phyloP scores from a whole-genome alignment of 345 rosid genomes.

The Geranium rotundifolium region DNA sequence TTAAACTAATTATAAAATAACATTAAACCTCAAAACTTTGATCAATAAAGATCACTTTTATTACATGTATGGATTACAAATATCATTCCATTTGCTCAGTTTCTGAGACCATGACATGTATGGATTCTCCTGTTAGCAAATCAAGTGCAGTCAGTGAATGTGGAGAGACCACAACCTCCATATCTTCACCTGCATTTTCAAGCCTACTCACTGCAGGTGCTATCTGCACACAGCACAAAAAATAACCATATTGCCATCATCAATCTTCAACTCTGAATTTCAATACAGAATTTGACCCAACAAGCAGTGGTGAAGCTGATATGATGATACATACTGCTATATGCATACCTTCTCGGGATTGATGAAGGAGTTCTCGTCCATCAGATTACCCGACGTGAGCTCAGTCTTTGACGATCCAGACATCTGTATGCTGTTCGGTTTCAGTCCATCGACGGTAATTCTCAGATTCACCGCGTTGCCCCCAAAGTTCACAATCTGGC shows the following conservation, averaged over 20 bases:
- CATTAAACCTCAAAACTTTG: too few relatives aligned
- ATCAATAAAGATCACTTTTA: too few relatives aligned
- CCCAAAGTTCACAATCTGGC: constrained; percentile 81
- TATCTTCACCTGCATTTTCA: constrained; percentile 33
- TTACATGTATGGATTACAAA: too few relatives aligned
- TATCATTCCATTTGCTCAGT: too few relatives aligned
- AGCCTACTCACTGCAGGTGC: constrained; percentile 33
- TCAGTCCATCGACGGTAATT: constrained; percentile 46
- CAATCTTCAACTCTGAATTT: too few relatives aligned
- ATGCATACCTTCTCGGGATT: constrained; percentile 56
- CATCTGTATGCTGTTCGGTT: constrained; percentile 25
- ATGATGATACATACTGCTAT: too few relatives aligned
- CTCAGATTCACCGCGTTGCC: constrained; percentile 36
- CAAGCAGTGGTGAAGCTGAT: neutral
- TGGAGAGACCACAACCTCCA: constrained; percentile 45
- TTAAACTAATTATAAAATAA: too few relatives aligned
- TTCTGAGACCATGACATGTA: constrained; percentile 20
- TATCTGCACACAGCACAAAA: constrained; percentile 58
- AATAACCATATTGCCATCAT: neutral
- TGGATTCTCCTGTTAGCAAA: constrained; percentile 37
- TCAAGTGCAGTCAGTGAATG: constrained; percentile 66
- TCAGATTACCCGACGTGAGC: constrained; percentile 51
- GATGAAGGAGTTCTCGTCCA: constrained; percentile 80
- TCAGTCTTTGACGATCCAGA: constrained; percentile 54
- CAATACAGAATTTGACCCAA: too few relatives aligned